Evolutionary conservation across 2,329 filamentous ascomycete genomes (phyloP).

Genomic region (Xylaria multiplex): DNA sequence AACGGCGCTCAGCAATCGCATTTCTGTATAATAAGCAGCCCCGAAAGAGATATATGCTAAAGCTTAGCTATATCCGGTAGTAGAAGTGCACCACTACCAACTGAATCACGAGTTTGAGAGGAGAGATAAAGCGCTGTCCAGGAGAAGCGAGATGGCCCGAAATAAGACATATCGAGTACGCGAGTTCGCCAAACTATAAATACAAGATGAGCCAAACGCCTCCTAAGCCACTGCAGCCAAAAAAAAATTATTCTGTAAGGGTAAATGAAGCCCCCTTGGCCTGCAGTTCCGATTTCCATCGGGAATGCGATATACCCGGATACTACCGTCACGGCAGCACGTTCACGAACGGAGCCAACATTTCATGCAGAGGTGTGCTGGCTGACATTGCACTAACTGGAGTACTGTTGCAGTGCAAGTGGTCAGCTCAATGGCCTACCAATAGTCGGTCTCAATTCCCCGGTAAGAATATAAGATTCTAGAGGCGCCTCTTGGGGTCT

Average conservation of each 20-base stretch:
- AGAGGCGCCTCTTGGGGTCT: slow-evolving; percentile 34
- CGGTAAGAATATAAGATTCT: slow-evolving; percentile 28
- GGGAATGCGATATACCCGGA: slow-evolving; percentile 47
- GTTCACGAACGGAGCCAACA: slow-evolving; percentile 35
- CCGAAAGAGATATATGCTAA: slow-evolving; percentile 31
- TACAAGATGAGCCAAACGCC: slow-evolving; percentile 22
- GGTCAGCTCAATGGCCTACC: slow-evolving; percentile 16
- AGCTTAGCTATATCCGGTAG: slow-evolving; percentile 22
- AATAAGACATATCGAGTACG: slow-evolving; percentile 27
- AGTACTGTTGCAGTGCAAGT: slow-evolving; percentile 33
- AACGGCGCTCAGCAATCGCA: slow-evolving; percentile 42
- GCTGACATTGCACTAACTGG: slow-evolving; percentile 27
- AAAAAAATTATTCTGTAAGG: slow-evolving; percentile 31
- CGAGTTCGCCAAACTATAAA: slow-evolving; percentile 31
- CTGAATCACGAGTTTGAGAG: slow-evolving; percentile 16
- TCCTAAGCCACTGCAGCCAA: slow-evolving; percentile 26
- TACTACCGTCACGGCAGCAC: slow-evolving; percentile 45
- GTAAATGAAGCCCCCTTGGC: slow-evolving; percentile 38
- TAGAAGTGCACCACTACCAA: slow-evolving; percentile 17
- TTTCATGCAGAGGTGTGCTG: slow-evolving; percentile 33
- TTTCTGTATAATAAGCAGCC: slow-evolving; percentile 21
- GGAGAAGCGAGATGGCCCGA: slow-evolving; percentile 28
- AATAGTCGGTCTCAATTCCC: slow-evolving; percentile 25
- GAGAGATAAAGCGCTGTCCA: slow-evolving; percentile 20
- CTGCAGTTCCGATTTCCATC: slow-evolving; percentile 40